Evolutionary conservation across 2,329 filamentous ascomycete genomes (phyloP), one percentile per base, ranked within the genome.

Genomic region (Fusarium mundagurra): DNA sequence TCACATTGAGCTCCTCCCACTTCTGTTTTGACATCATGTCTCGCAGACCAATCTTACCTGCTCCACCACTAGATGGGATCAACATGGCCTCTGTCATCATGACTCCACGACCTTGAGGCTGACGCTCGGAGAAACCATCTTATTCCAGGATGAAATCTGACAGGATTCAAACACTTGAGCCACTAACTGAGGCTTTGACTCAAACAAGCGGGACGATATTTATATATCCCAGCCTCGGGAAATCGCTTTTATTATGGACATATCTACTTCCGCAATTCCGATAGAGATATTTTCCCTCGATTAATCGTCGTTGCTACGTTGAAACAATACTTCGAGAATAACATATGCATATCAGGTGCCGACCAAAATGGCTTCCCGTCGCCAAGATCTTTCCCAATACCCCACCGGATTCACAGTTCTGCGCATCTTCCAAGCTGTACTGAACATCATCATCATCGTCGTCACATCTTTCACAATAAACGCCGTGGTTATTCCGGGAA

Each of bases 371-470:
- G 53, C 57, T 41, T 38, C 39, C 8, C 47, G 43, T n/a, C 47
- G 47, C 41, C 66, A 66, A 4, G 57, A 71, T 36, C 31, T 87
- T 31, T 85, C 85, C n/a, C 62, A 81, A 34, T 87, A 85, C 44
- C 85, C 87, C 22, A 80, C 75, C 44, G 82, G 82, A 27, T 86
- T 86, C 77, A 82, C 85, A 39, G 81, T 80, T 47, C 64, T 87
- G 11, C 84, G 86, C 38, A 83, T 86, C 39, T 73, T 85, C 62
- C 86, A 88, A 77, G 80, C 88, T 24, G 71, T 87, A 22, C 70
- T 89, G 20, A 82, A 82, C 24, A 61, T 90, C 43, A 68, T 86
- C 41, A 80, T 86, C 34, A 79, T 90, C 5, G 87, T 84, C 20
- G 81, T 90, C 41, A 80, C 82, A 29, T 86, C 84, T 13, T 89